A percentile compares a stretch with the other conserved stretches of the same genome.
Conservation (phyloP, 1,284 basidiomycete species). For the Thecaphora frezii region DNA sequence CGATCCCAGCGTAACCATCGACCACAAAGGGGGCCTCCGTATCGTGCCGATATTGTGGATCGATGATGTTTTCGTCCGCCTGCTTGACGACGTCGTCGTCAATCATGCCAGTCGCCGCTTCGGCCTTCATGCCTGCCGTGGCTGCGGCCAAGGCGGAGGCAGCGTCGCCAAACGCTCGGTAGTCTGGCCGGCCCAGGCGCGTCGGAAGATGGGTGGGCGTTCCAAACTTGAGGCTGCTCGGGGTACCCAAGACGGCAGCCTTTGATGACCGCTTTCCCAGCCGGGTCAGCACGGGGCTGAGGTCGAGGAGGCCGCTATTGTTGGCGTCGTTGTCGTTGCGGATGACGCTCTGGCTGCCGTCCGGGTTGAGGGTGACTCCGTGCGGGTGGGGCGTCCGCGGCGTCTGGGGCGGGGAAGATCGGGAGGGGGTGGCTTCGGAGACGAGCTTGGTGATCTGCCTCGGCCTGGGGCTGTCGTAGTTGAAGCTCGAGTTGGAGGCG, state of each 20-base stretch:
- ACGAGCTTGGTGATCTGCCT: constrained; percentile 26
- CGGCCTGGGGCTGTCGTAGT: constrained; percentile 17
- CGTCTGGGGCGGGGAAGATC: constrained; percentile 16
- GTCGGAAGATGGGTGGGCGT: constrained; percentile 11
- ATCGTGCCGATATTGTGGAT: constrained; percentile 12
- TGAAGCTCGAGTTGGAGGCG: not conserved
- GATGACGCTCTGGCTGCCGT: constrained; percentile 53
- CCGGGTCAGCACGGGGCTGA: constrained; percentile 38
- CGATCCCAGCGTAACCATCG: constrained; percentile 1
- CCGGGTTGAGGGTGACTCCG: constrained; percentile 21
- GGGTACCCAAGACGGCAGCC: constrained; percentile 4
- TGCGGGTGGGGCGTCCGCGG: constrained; percentile 3
- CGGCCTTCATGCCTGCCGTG: not conserved
- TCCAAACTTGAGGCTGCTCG: not conserved
- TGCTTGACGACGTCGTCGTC: constrained; percentile 9
- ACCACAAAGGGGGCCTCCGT: constrained; percentile 4
- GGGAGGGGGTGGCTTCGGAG: constrained; percentile 10
- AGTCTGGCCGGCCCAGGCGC: constrained; percentile 6
- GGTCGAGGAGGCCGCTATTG: constrained; percentile 51
- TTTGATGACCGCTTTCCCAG: constrained; percentile 16
- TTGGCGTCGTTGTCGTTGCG: constrained; percentile 54
- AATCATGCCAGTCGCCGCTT: not conserved
- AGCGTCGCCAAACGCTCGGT: constrained; percentile 10
- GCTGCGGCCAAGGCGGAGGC: not conserved
- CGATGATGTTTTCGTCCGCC: constrained; percentile 14